A percentile compares a stretch with the other conserved stretches of the same genome.
Evolutionary conservation across 2,329 filamentous ascomycete genomes (phyloP).

Genomic region (Aphanocladium album): DNA sequence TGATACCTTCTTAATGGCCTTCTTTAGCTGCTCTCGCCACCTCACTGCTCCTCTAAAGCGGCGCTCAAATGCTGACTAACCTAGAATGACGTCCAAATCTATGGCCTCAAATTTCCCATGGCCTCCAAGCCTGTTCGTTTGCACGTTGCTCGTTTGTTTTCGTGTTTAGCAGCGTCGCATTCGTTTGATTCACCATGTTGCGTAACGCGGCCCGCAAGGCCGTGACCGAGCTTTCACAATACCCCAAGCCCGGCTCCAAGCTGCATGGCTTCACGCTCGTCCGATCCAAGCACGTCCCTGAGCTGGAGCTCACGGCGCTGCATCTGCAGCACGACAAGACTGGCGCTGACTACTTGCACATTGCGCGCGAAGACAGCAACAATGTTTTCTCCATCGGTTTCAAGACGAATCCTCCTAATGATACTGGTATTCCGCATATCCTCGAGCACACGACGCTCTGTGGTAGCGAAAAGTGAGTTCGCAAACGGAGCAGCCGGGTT

Average conservation of each 20-base stretch:
- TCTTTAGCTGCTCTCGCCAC: neutral
- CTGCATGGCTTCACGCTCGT: constrained; percentile 91
- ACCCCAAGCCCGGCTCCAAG: constrained; percentile 75
- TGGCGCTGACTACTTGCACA: constrained; percentile 90
- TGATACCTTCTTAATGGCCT: too few relatives aligned
- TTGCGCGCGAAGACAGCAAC: constrained; percentile 91
- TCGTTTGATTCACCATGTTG: constrained; percentile 36
- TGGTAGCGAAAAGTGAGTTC: constrained; percentile 77
- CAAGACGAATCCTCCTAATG: constrained; percentile 97
- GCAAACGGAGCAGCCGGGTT: constrained; percentile 7
- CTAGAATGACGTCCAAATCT: constrained; percentile 1
- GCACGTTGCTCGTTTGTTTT: neutral
- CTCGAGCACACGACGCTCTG: constrained; percentile 96
- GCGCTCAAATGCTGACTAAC: constrained; percentile 12
- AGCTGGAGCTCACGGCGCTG: constrained; percentile 86
- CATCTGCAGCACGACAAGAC: constrained; percentile 93
- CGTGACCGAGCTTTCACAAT: constrained; percentile 69
- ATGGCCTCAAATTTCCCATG: neutral
- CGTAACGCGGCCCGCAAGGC: constrained; percentile 54
- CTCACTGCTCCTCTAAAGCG: neutral
- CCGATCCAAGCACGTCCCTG: constrained; percentile 85
- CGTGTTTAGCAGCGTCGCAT: neutral
- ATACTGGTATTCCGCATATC: constrained; percentile 94
- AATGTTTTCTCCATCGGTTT: constrained; percentile 99
- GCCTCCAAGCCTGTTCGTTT: neutral